Base-by-base conservation (phyloP, 352 stramenopile species). In the Globisporangium paddicum region DNA sequence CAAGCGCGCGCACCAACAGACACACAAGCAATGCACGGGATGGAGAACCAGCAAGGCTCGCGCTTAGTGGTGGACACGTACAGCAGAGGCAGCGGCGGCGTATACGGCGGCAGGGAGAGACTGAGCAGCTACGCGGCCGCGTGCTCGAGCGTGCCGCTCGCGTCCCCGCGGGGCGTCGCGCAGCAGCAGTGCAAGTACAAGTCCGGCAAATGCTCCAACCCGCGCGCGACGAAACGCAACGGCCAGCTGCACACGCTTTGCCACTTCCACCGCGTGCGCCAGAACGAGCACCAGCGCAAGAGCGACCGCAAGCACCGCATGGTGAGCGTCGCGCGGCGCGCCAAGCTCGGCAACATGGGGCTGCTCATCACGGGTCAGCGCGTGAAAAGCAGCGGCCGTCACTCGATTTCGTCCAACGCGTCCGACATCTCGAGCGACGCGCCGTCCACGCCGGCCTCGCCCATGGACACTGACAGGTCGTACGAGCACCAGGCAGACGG, bases 231-330 rank as follows among this genome's bases (percentile, higher is more conserved):
- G 52, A 95, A 95, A 71, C 81, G 86, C 64, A 95, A 95, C 61
- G 86, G 83, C 3, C 73, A 92, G 58, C 66, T 91, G 46, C 86
- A 93, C 64, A 95, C 83, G 46, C 72, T 95, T 45, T 95, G 86
- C 61, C 72, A 90, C 58, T 95, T 93, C 64, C 86, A 95, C 55
- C 78, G 86, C 57, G 69, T 87, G 55, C 79, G 83, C 16, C 83
- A 93, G 65, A 95, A 93, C 61, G 80, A 92, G 62, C 76, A 92
- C 53, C 83, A 95, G 72, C 79, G 86, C 66, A 93, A 95, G 69
- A 92, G 81, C 69, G 81, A 95, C 64, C 85, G 85, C 48, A 95
- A 95, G 72, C 85, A 93, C 60, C 82, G 82, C 58, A 87, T 90
- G 76, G 72, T 88, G 40, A 89, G 75, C 58, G 82, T 92, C 58